Conservation (phyloP, 2,329 filamentous ascomycete genomes). For the Fusarium redolens region DNA sequence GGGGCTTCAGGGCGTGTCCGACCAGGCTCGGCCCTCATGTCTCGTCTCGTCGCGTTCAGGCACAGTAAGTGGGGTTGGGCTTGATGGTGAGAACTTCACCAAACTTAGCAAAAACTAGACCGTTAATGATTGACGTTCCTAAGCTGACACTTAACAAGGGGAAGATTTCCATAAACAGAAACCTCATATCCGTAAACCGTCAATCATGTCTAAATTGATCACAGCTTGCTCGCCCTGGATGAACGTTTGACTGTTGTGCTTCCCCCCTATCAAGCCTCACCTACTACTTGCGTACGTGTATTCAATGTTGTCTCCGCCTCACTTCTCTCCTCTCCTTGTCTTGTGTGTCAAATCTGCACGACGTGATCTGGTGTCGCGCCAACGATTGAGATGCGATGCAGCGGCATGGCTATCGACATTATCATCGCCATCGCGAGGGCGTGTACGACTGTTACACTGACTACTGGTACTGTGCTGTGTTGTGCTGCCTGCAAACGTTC, state of each 20-base stretch:
- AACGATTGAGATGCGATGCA: conserved; percentile 34
- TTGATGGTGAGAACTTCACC: background rate
- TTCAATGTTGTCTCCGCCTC: conserved; percentile 18
- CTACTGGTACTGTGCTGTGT: background rate
- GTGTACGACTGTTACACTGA: conserved; percentile 19
- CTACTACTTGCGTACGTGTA: background rate
- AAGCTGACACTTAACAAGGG: background rate
- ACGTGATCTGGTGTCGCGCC: conserved; percentile 31
- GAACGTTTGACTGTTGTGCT: conserved; percentile 4
- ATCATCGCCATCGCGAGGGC: conserved; percentile 18
- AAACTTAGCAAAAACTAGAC: background rate
- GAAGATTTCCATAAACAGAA: conserved; percentile 2
- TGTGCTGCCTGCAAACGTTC: background rate
- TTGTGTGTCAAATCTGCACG: background rate
- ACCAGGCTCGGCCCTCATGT: background rate
- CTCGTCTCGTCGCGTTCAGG: background rate
- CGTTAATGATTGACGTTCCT: conserved; percentile 12
- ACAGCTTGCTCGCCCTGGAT: background rate
- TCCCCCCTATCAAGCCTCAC: conserved; percentile 15
- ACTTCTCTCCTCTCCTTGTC: background rate
- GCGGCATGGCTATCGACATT: conserved; percentile 29
- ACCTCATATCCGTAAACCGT: conserved; percentile 4
- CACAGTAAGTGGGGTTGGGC: background rate
- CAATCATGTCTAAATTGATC: conserved; percentile 26
- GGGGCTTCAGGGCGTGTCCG: conserved; percentile 3